Percentiles rank a stretch among this genome's conserved stretches.
These are phyloP conservation scores for Tuctoria greenei DNA, from an alignment of 176 grass and related monocot genomes.

Conservation along the genomic window DNA sequence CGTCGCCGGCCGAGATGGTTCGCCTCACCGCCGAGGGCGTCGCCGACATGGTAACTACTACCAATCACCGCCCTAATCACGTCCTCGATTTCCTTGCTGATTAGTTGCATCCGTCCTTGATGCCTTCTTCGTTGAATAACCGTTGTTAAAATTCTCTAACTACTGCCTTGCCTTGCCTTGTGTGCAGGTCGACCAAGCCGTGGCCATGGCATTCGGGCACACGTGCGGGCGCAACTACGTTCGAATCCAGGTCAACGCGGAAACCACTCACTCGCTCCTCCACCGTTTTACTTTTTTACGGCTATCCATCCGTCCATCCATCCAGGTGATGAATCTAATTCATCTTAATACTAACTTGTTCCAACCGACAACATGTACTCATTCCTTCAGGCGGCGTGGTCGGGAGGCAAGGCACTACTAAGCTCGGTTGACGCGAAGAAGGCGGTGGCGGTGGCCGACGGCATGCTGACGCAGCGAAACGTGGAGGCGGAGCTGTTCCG, in stretches of 20 bases:
- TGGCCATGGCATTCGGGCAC: constrained; percentile 72
- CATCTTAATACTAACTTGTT: no score
- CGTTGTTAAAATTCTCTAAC: background rate
- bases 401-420: constrained; percentile 18
- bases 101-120: background rate
- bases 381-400: constrained; percentile 20
- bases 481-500: constrained; percentile 64
- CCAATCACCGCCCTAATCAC: background rate
- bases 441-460: constrained; percentile 40
- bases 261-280: background rate
- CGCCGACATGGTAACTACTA: constrained; percentile 64
- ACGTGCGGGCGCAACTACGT: constrained; percentile 60
- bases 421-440: constrained; percentile 29
- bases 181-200: constrained; percentile 63
- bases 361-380: background rate
- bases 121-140: background rate
- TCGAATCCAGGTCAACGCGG: constrained; percentile 53
- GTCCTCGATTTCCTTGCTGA: background rate
- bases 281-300: no score
- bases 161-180: background rate
- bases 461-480: constrained; percentile 60
- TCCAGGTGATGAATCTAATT: no score
- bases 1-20: constrained; percentile 57
- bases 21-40: constrained; percentile 76
- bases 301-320: no score